A percentile compares a stretch with the other conserved stretches of the same genome.
Evolutionary conservation across 208 protist species (phyloP).

Genomic region (Sergeia podlipaevii): DNA sequence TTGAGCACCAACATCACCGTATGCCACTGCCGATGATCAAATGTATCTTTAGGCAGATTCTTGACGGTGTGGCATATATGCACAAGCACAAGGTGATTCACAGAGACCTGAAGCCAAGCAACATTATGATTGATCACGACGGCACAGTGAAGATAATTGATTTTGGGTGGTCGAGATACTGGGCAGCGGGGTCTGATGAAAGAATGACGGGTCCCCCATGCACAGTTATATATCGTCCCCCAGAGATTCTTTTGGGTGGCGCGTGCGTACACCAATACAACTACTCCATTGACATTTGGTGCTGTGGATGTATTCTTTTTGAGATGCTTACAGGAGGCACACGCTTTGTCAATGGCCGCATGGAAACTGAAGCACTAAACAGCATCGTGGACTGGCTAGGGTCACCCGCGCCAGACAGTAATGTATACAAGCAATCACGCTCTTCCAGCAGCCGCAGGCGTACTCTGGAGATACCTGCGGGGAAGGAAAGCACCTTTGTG

Average conservation of each 20-base stretch:
- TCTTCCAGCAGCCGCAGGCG: background rate
- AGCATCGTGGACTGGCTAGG: conserved; percentile 80
- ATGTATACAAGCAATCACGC: conserved; percentile 38
- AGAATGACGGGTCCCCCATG: conserved; percentile 75
- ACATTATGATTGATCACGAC: conserved; percentile 78
- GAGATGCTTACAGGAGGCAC: conserved; percentile 97
- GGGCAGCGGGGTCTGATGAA: conserved; percentile 9
- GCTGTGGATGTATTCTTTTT: conserved; percentile 96
- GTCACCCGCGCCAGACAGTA: conserved; percentile 41
- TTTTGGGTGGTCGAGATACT: conserved; percentile 83
- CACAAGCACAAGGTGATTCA: conserved; percentile 79
- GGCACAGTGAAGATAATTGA: conserved; percentile 85
- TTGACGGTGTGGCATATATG: conserved; percentile 74
- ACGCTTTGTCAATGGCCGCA: conserved; percentile 81
- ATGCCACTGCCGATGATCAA: conserved; percentile 80
- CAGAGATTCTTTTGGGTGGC: conserved; percentile 66
- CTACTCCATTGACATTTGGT: conserved; percentile 94
- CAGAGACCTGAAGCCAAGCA: conserved; percentile 87
- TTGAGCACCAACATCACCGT: background rate
- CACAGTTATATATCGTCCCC: conserved; percentile 63
- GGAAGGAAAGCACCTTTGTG: conserved; percentile 38
- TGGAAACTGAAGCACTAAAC: conserved; percentile 49
- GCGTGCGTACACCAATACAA: conserved; percentile 68
- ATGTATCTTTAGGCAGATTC: conserved; percentile 77
- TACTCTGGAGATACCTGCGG: conserved; percentile 9